Evolutionary conservation across 768 basidiomycete species (phyloP).

Genomic region (Suillus spraguei): DNA sequence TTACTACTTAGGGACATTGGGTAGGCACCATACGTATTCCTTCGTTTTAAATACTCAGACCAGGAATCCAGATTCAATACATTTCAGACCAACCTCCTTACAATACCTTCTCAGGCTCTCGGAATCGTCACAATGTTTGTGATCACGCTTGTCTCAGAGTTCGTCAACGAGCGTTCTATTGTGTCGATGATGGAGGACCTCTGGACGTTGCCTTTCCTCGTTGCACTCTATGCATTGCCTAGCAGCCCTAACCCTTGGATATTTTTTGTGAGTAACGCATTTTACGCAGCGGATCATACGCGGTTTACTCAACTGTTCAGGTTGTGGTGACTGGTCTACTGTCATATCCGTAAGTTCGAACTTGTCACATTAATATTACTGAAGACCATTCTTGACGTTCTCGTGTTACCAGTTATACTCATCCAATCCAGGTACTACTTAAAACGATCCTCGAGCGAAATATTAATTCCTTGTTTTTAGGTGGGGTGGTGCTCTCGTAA

Average conservation of each 20-base stretch:
- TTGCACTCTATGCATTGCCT: conserved; percentile 54
- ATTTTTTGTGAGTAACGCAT: conserved; percentile 45
- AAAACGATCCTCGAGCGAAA: neutral
- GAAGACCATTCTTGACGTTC: conserved; percentile 15
- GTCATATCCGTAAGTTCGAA: conserved; percentile 42
- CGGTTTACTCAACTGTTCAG: conserved; percentile 23
- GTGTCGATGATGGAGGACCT: conserved; percentile 56
- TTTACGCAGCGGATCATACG: neutral
- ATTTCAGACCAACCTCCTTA: conserved; percentile 60
- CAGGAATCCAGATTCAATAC: conserved; percentile 51
- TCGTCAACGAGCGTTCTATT: conserved; percentile 53
- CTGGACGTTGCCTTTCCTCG: conserved; percentile 64
- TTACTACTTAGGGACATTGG: conserved; percentile 58
- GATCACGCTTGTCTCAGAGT: conserved; percentile 53
- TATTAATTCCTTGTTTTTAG: conserved; percentile 14
- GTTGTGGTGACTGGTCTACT: conserved; percentile 46
- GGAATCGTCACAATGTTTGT: conserved; percentile 55
- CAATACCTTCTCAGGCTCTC: conserved; percentile 54
- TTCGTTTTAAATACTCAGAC: conserved; percentile 1
- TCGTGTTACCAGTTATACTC: conserved; percentile 39
- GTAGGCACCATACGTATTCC: conserved; percentile 22
- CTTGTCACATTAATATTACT: neutral
- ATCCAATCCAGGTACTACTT: conserved; percentile 45
- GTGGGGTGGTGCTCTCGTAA: conserved; percentile 65
- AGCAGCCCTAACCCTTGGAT: conserved; percentile 53